Conservation (phyloP, 257 asterid genomes). For the Agastache rugosa region DNA sequence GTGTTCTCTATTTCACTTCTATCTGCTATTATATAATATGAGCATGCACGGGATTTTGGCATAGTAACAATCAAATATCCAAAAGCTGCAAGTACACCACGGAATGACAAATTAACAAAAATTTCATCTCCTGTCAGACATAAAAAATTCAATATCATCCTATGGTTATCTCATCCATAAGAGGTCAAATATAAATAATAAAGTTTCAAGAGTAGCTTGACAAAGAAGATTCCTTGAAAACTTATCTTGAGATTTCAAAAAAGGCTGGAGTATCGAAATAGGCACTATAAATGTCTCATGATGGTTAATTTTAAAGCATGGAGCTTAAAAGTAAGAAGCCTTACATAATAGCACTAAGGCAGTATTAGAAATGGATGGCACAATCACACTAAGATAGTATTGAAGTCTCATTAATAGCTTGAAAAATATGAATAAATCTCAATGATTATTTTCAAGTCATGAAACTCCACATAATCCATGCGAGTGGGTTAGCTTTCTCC, state of each 20-base stretch:
- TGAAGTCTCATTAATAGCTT: no score
- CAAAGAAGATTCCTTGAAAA: conserved; percentile 18
- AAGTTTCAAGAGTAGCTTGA: conserved; percentile 20
- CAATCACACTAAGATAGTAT: no score
- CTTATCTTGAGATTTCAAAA: not conserved
- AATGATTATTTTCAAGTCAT: no score
- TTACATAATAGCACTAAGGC: no score
- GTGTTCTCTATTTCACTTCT: conserved; percentile 6
- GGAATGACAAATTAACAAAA: not conserved
- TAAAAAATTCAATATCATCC: not conserved
- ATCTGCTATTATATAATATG: conserved; percentile 4
- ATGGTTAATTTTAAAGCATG: no score
- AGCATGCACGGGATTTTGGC: not conserved
- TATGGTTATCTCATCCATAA: conserved; percentile 12
- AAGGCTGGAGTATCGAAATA: not conserved
- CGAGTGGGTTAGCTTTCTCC: no score
- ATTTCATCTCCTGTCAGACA: conserved; percentile 12
- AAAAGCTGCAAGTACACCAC: conserved; percentile 23
- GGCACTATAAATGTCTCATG: no score
- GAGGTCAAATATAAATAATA: conserved; percentile 16
- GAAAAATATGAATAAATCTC: no score
- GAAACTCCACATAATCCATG: no score
- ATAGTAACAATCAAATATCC: conserved; percentile 15
- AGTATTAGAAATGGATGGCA: no score
- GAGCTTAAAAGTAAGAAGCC: no score